Percentiles rank a stretch among this genome's conserved stretches.
These are phyloP conservation scores for Termitomyces sp. DNA, from an alignment of 768 basidiomycete genomes.

Conservation along the genomic window DNA sequence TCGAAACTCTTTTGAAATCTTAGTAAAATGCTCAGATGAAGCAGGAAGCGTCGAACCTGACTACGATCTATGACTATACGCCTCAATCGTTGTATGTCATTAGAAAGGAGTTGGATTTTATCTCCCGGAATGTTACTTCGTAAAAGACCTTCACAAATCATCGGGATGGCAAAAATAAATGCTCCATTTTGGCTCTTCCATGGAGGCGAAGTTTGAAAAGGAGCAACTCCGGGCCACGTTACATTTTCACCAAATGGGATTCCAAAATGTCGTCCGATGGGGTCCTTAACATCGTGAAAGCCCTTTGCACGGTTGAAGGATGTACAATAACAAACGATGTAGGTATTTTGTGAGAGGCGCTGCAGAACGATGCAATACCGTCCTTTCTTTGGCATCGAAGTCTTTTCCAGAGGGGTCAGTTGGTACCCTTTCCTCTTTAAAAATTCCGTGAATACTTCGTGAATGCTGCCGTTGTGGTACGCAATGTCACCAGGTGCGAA, in stretches of 20 bases:
- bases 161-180: conserved; percentile 28
- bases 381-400: conserved; percentile 4
- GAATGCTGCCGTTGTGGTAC: conserved; percentile 16
- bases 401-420: conserved; percentile 16
- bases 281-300: conserved; percentile 16
- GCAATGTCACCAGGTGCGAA: conserved; percentile 26
- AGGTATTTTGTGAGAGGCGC: conserved; percentile 19
- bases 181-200: conserved; percentile 19
- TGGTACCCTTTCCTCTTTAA: conserved; percentile 16
- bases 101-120: conserved; percentile 15
- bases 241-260: conserved; percentile 26
- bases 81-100: conserved; percentile 21
- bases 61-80: conserved; percentile 8
- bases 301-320: conserved; percentile 24
- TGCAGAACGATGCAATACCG: conserved; percentile 31
- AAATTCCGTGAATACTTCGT: conserved; percentile 15
- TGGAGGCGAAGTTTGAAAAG: conserved; percentile 23
- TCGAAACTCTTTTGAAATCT: conserved; percentile 4
- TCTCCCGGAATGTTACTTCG: conserved; percentile 2
- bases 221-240: conserved; percentile 21
- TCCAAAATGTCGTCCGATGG: conserved; percentile 25
- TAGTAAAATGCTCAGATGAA: background rate
- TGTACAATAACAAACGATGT: conserved; percentile 31
- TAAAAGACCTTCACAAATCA: conserved; percentile 13
- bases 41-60: conserved; percentile 1